Conservation (phyloP, 176 grass and related monocot species). For the Hyparrhenia diplandra region DNA sequence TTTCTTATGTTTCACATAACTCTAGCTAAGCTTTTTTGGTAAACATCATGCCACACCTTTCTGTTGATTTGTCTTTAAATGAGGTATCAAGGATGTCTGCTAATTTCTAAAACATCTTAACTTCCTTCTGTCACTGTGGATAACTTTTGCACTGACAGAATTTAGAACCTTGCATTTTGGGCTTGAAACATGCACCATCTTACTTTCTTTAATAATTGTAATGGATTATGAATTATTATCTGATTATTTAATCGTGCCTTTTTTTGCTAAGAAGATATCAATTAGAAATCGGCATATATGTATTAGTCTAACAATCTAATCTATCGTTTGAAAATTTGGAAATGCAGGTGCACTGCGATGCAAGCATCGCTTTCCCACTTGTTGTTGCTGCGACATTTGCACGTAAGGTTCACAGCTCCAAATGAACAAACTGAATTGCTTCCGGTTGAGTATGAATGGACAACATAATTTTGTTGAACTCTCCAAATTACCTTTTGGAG, state of each 20-base stretch:
- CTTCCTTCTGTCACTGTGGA: background rate
- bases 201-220: background rate
- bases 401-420: conserved; percentile 29
- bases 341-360: conserved; percentile 87
- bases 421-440: conserved; percentile 1
- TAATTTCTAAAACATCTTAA: background rate
- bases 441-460: background rate
- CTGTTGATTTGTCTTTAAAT: no score
- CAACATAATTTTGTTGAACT: background rate
- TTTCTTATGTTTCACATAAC: no score
- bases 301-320: background rate
- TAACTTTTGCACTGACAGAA: background rate
- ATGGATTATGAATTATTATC: background rate
- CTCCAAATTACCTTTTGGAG: background rate
- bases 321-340: background rate
- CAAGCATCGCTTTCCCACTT: conserved; percentile 78
- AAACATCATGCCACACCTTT: no score
- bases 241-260: background rate
- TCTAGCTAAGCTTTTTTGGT: background rate
- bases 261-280: background rate
- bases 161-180: background rate
- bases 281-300: background rate
- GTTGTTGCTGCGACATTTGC: conserved; percentile 83
- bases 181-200: background rate
- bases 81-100: no score